Evolutionary conservation across 306 rosid species (phyloP), one percentile per base, ranked within the genome.

Genomic region (Pterocarpus santalinus): DNA sequence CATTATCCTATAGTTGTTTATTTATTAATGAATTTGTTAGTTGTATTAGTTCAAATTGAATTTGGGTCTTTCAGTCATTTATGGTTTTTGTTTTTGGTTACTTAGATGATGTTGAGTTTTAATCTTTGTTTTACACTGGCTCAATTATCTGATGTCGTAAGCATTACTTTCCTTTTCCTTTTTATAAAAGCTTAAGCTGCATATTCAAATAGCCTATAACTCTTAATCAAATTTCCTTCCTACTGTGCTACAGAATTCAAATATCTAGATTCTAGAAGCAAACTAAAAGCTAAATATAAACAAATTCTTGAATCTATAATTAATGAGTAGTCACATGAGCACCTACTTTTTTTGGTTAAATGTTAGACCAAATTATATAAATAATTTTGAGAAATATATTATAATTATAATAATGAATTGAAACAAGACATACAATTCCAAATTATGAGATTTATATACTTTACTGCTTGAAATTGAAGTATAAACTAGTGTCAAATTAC

Each of bases 71-170:
- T 22, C 28, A 22, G 1, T 22, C 28, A 22, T 22, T 22, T 22
- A 22, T 22, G 28, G 28, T 22, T 22, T 22, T 22, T 22, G 28
- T 22, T 22, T 22, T 22, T 22, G 28, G 28, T 22, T 22, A 22
- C 0, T 22, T 22, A 22, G 28, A 22, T 22, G 28, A 22, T 22
- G 28, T 22, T 22, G 28, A 22, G 28, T 22, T 22, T 22, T 22
- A 22, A 22, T 22, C 28, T 22, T 22, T 22, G 28, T 22, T 22
- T 22, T 22, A 22, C 28, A 22, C 1, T 22, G 28, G 28, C 28
- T 22, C 28, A 22, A 22, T 22, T 22, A 22, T 22, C 0, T 22
- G 28, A 22, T 60, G 96, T 95, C 86, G 99, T 93, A 90, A 77
- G 89, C 63, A 16, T 35, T 73, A 63, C 15, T 58, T 5, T 66